Percentiles rank a stretch among this genome's conserved stretches.
Conservation (phyloP, 176 grass and related monocot species). For the Musa acuminata region DNA sequence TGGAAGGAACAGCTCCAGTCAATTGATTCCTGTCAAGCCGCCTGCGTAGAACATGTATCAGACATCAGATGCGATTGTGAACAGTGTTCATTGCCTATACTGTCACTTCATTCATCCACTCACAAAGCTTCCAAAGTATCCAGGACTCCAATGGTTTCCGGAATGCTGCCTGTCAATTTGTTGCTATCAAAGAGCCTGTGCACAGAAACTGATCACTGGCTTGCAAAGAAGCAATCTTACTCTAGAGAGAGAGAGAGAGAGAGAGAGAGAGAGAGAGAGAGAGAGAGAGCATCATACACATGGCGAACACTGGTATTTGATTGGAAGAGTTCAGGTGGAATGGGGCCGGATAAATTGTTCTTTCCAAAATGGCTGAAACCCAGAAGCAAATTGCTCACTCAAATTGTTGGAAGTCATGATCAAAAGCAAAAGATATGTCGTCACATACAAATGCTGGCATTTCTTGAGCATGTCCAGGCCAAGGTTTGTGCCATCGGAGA, state of each 20-base stretch:
- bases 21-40: neutral
- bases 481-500: neutral
- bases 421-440: too few species aligned
- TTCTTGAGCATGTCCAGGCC: conserved; percentile 5
- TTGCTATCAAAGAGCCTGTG: conserved; percentile 18
- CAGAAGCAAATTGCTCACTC: too few species aligned
- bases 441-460: neutral
- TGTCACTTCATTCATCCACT: neutral
- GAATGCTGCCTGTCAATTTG: conserved; percentile 19
- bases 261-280: too few species aligned
- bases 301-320: neutral
- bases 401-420: too few species aligned
- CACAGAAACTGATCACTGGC: too few species aligned
- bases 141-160: conserved; percentile 8
- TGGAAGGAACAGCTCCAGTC: conserved; percentile 12
- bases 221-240: too few species aligned
- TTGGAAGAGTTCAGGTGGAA: conserved; percentile 14
- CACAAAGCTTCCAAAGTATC: conserved; percentile 6
- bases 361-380: too few species aligned
- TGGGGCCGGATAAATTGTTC: conserved; percentile 10
- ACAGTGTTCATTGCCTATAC: neutral
- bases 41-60: neutral
- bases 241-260: too few species aligned
- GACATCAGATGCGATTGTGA: too few species aligned
- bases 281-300: conserved; percentile 2